Conservation (phyloP, 371 early-diverging fungal genomes). For the Mycotypha africana region DNA sequence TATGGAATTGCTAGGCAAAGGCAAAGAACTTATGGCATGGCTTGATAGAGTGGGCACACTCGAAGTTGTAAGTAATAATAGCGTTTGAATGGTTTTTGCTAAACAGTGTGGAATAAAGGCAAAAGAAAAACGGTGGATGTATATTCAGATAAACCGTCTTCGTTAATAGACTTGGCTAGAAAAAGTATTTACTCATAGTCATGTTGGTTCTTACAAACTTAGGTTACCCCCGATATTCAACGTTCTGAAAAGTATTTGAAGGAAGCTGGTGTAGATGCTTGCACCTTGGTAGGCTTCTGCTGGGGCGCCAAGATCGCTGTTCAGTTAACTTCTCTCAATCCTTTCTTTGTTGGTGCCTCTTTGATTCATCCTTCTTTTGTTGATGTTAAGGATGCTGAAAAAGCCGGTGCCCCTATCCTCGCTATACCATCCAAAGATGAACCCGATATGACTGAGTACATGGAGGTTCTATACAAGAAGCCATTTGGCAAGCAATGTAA, state of each 20-base stretch:
- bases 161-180: too few relatives aligned
- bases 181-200: too few relatives aligned
- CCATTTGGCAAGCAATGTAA: slow-evolving; percentile 52
- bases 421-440: slow-evolving; percentile 62
- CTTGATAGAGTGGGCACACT: slow-evolving; percentile 28
- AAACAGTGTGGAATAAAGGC: too few relatives aligned
- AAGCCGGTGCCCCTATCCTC: slow-evolving; percentile 51
- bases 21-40: slow-evolving; percentile 28
- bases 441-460: slow-evolving; percentile 51
- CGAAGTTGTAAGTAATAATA: slow-evolving; percentile 17
- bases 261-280: slow-evolving; percentile 31
- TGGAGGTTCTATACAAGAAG: slow-evolving; percentile 42
- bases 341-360: slow-evolving; percentile 46
- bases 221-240: slow-evolving; percentile 28
- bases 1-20: slow-evolving; percentile 12
- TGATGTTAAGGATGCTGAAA: slow-evolving; percentile 43
- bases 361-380: slow-evolving; percentile 61
- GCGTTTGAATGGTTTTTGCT: too few relatives aligned
- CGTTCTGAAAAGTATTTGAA: slow-evolving; percentile 36
- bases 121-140: too few relatives aligned
- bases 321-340: slow-evolving; percentile 19
- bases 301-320: slow-evolving; percentile 59
- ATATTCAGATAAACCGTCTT: too few relatives aligned
- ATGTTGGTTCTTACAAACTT: too few relatives aligned
- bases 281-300: slow-evolving; percentile 61